These are phyloP conservation scores for Phytophthora meadii DNA, from an alignment of 352 stramenopile genomes.

Conservation along the genomic window DNA sequence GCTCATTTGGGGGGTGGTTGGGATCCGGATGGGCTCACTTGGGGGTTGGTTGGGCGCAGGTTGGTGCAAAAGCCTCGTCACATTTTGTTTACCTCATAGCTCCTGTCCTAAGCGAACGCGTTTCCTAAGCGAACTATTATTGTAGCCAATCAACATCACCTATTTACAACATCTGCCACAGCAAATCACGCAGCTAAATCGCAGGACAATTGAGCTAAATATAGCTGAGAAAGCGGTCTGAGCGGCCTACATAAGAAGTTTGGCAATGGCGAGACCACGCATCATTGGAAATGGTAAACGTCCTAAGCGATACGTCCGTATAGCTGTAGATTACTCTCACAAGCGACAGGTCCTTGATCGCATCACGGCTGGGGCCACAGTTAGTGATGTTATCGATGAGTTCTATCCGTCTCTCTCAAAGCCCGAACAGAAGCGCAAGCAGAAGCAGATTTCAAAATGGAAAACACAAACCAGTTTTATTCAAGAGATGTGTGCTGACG, in stretches of 20 bases:
- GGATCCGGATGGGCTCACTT: too few species aligned
- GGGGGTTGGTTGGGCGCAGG: too few species aligned
- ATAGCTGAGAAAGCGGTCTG: not conserved
- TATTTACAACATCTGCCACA: not conserved
- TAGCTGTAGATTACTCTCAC: not conserved
- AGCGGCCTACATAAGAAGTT: not conserved
- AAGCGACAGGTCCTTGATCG: not conserved
- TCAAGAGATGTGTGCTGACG: not conserved
- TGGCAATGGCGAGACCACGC: slow-evolving; percentile 1
- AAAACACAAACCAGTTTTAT: not conserved
- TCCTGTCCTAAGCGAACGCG: not conserved
- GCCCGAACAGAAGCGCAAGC: not conserved
- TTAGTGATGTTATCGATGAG: not conserved
- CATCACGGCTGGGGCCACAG: not conserved
- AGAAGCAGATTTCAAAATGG: slow-evolving; percentile 8
- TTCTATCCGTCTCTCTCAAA: not conserved
- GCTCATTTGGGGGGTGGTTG: too few species aligned
- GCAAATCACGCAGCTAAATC: not conserved
- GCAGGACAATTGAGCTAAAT: too few species aligned
- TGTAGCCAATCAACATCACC: not conserved
- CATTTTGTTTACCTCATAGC: too few species aligned
- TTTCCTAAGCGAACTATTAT: not conserved
- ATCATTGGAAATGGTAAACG: not conserved
- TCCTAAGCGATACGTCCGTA: not conserved
- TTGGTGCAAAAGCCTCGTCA: too few species aligned